phyloP scores from a whole-genome alignment of 2,329 filamentous ascomycete genomes.

The Venturia pyrina region DNA sequence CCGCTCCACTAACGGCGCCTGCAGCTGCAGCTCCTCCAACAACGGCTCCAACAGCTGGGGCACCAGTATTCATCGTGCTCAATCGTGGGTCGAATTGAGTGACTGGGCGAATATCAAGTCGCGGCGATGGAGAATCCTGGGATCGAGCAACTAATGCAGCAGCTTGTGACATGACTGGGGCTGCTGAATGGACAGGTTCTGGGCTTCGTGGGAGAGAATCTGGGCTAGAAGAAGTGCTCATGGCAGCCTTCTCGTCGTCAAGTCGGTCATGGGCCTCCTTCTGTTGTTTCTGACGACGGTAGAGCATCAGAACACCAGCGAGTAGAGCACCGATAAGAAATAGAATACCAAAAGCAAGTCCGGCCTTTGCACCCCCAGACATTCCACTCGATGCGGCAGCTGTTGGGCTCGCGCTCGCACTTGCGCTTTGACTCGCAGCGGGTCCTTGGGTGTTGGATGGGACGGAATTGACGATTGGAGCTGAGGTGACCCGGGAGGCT shows the following conservation, averaged over 20 bases:
- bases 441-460: not conserved
- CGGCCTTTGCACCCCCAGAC: constrained; percentile 54
- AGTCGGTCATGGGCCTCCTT: constrained; percentile 25
- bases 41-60: constrained; percentile 20
- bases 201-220: constrained; percentile 9
- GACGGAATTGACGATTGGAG: not conserved
- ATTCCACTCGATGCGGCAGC: constrained; percentile 24
- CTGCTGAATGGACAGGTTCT: constrained; percentile 16
- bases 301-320: constrained; percentile 59
- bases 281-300: constrained; percentile 60
- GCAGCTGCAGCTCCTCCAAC: constrained; percentile 19
- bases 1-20: constrained; percentile 16
- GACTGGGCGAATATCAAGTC: constrained; percentile 72
- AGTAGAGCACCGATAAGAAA: constrained; percentile 56
- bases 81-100: constrained; percentile 65
- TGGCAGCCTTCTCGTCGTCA: constrained; percentile 32
- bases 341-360: constrained; percentile 74
- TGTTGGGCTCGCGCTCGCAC: constrained; percentile 16
- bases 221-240: not conserved
- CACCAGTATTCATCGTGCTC: constrained; percentile 26
- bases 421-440: constrained; percentile 15
- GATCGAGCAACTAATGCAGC: constrained; percentile 22
- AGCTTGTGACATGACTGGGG: constrained; percentile 36
- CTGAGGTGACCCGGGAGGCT: not conserved
- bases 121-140: constrained; percentile 51